Percentiles rank a stretch among this genome's conserved stretches.
Conservation (phyloP, 2,329 filamentous ascomycete species). For the Apiospora rasikravindrae region DNA sequence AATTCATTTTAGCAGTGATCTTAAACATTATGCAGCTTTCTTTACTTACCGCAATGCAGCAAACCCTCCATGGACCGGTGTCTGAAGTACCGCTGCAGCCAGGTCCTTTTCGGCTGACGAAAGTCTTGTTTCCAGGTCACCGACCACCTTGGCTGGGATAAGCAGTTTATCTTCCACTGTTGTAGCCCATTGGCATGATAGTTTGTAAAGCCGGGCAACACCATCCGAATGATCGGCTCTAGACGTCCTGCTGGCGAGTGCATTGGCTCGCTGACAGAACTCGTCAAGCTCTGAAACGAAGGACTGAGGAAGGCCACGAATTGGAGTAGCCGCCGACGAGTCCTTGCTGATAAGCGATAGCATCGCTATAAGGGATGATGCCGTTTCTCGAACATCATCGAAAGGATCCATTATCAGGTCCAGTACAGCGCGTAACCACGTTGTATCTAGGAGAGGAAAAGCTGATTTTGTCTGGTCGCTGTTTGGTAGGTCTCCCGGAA, state of each 20-base stretch:
- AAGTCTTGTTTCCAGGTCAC: slow-evolving; percentile 69
- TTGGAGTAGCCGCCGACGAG: slow-evolving; percentile 24
- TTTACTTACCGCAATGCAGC: slow-evolving; percentile 62
- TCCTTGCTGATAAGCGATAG: slow-evolving; percentile 47
- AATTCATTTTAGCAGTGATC: not conserved
- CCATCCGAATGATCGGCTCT: slow-evolving; percentile 93
- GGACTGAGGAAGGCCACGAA: slow-evolving; percentile 23
- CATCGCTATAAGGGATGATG: slow-evolving; percentile 57
- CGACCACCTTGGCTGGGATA: slow-evolving; percentile 64
- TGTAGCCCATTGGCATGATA: slow-evolving; percentile 66
- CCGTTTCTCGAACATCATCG: slow-evolving; percentile 79
- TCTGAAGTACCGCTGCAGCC: slow-evolving; percentile 67
- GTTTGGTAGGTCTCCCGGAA: slow-evolving; percentile 60
- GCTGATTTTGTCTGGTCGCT: slow-evolving; percentile 46
- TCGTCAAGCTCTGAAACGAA: slow-evolving; percentile 45
- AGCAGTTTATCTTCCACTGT: slow-evolving; percentile 47
- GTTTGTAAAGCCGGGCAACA: slow-evolving; percentile 75
- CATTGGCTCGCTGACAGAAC: slow-evolving; percentile 59
- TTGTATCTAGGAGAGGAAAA: slow-evolving; percentile 48
- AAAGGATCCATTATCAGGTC: slow-evolving; percentile 89
- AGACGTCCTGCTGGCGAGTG: slow-evolving; percentile 70
- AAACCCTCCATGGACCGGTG: slow-evolving; percentile 73
- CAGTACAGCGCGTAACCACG: slow-evolving; percentile 68
- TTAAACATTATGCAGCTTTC: not conserved
- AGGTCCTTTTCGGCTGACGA: slow-evolving; percentile 67